Evolutionary conservation across 768 basidiomycete genomes (phyloP), one percentile per base, ranked within the genome.

Genomic region (Chiua virens): DNA sequence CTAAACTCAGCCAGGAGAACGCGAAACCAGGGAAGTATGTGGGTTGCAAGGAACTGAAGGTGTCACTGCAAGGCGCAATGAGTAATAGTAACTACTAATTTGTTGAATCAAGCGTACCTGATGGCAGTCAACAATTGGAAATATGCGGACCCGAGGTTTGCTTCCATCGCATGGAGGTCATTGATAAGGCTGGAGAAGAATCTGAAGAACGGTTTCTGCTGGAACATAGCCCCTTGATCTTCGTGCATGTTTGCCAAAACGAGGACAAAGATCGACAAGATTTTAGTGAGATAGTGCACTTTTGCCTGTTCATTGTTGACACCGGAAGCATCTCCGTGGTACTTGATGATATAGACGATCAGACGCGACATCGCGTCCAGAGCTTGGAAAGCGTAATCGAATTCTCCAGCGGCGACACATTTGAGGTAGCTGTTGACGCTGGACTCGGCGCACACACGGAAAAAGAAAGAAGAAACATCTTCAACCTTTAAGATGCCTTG

Each of bases 261-360:
- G 52, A 98, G 83, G 25, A 98, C 92, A 67, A 97, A 89, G 70
- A 98, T 98, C 13, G 96, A 96, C 51, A 99, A 73, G 52, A 98
- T 98, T 74, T 98, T 98, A 46, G 92, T 93, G 61, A 97, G 76
- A 72, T 98, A 98, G 68, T 96, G 91, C 13, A 95, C 91, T 69
- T 97, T 97, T 17, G 94, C 92, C 60, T 92, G 88, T 60, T 96
- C 94, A 61, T 92, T 92, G 71, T 94, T 91, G 52, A 91, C 79
- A 10, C 91, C 93, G 13, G 88, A 85, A 23, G 94, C 91, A 72
- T 99, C 97, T 11, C 95, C 97, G 59, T 98, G 96, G 68, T 98
- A 98, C 75, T 98, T 98, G 82, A 98, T 94, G 73, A 99, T 95
- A 71, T 97, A 93, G 32, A 92, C 89, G 57, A 99, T 92, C 54